Base-by-base conservation (phyloP, 345 rosid species). In the Hirschfeldia incana region DNA sequence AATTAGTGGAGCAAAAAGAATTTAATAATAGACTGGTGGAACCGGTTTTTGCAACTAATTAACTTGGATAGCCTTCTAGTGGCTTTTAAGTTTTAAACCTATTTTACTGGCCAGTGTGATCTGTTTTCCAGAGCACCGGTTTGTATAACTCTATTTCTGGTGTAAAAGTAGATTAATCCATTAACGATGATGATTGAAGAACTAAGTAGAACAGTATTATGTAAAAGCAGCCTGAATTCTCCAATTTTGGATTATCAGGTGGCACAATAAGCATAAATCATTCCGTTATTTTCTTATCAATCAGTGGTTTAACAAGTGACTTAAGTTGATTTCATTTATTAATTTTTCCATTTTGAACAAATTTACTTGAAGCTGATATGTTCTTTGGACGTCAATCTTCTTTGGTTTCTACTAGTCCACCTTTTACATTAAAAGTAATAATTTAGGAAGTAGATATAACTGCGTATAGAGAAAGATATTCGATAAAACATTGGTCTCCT, bases 401-500 rank as follows among this genome's bases (percentile, higher is more conserved):
- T 46, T 46, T 46, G 53, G 53, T 12, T 55, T 17, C 17, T 15
- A 17, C 36, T 16, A 2, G 8, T 37, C 58, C 34, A 21, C 12
- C 4, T 26, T 68, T 49, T 8, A 46, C 37, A n/a, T 28, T 26
- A 28, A 8, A 5, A 21, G 16, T 6, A 59, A 59, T 12, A 17
- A 21, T 21, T 21, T 21, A 21, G 21, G 21, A 21, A 21, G 21
- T 21, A 21, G 21, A 21, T 21, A 21, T 21, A 21, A 5, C 12
- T 64, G 27, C 11, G 7, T 15, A 34, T 51, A 15, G 36, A 57
- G 7, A 63, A 64, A 65, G 13, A 28, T 13, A 59, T 37, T 72
- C 67, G 37, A 36, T 30, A 8, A 39, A 16, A 57, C 61, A 78
- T 5, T 39, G 51, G 76, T 78, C 72, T 72, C 67, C 67, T 32